Evolutionary conservation across 805 yeast genomes (phyloP).

Genomic region (Candida parachauliodes): DNA sequence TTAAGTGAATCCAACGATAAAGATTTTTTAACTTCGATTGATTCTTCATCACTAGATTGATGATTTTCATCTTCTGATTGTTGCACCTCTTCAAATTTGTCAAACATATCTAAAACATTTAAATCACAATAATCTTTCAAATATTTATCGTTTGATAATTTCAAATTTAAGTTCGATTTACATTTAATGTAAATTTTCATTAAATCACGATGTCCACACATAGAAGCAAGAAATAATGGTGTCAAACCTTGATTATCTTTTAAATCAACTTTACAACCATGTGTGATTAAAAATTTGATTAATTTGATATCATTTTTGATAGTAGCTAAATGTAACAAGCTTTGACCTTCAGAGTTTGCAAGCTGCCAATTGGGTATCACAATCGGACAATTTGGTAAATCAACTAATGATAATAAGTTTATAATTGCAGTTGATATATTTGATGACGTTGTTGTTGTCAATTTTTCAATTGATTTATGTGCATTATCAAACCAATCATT

Average conservation of each 20-base stretch:
- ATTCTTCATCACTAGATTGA: slow-evolving; percentile 5
- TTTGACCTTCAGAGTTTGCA: slow-evolving; percentile 80
- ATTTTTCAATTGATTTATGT: slow-evolving; percentile 42
- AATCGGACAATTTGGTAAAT: slow-evolving; percentile 59
- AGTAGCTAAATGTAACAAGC: slow-evolving; percentile 82
- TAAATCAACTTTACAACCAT: slow-evolving; percentile 61
- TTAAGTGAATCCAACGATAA: slow-evolving; percentile 37
- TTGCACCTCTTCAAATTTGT: slow-evolving; percentile 13
- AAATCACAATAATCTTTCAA: slow-evolving; percentile 43
- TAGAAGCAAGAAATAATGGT: slow-evolving; percentile 82
- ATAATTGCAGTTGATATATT: slow-evolving; percentile 47
- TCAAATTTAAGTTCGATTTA: slow-evolving; percentile 55
- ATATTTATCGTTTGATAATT: slow-evolving; percentile 47
- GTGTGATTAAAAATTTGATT: slow-evolving; percentile 62
- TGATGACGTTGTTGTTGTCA: slow-evolving; percentile 43
- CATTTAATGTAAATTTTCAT: slow-evolving; percentile 60
- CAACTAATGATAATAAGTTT: slow-evolving; percentile 54
- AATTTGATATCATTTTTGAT: slow-evolving; percentile 66
- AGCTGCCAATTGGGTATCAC: slow-evolving; percentile 74
- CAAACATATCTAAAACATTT: slow-evolving; percentile 41
- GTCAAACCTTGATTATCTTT: slow-evolving; percentile 80
- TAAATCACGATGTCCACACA: slow-evolving; percentile 67
- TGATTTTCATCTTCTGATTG: slow-evolving; percentile 8
- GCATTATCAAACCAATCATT: slow-evolving; percentile 53
- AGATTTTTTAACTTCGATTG: slow-evolving; percentile 23